Evolutionary conservation across 805 yeast species (phyloP), one percentile per base, ranked within the genome.

Genomic region (Debaryomyces hansenii): DNA sequence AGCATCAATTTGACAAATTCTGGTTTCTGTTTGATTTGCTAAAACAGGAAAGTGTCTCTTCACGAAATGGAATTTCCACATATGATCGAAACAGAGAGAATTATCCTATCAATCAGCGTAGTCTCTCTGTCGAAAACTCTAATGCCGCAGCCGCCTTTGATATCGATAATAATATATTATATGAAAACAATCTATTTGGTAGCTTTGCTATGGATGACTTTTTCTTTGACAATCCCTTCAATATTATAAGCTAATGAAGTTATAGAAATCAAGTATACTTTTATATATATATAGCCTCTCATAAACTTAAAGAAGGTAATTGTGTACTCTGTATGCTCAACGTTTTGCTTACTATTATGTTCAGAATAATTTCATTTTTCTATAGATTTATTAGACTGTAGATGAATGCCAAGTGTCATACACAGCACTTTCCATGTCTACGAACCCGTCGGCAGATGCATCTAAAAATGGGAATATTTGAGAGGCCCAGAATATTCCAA

Each of bases 401-500:
- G n/a, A n/a, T n/a, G n/a, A n/a, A 14, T 49, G 44, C 7, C 49
- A n/a, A 34, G 35, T 20, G 2, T 54, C 47, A 42, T 58, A 57
- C 9, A 52, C 57, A 5, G 44, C 42, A 14, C 27, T 36, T 33
- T 59, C 63, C 29, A 56, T 42, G 32, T 42, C 29, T 16, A 37
- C 8, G 32, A 29, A 47, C 18, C 37, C 40, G 15, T 24, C 31
- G 8, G 45, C n/a, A 4, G 53, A 35, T 2, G 38, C 20, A 7
- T 51, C 62, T 29, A 55, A 62, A 46, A 58, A 50, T 7, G 79
- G 79, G 24, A 73, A 52, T 10, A 69, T 44, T 44, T 72, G 75
- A 20, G 68, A 55, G 16, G 64, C 73, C 52, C 67, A 64, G 40
- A 63, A 58, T 0, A 78, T 78, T 2, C 69, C 77, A 42, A 71